These are phyloP conservation scores for Lentinula novae-zelandiae DNA, from an alignment of 1,284 basidiomycete genomes.

Conservation along the genomic window DNA sequence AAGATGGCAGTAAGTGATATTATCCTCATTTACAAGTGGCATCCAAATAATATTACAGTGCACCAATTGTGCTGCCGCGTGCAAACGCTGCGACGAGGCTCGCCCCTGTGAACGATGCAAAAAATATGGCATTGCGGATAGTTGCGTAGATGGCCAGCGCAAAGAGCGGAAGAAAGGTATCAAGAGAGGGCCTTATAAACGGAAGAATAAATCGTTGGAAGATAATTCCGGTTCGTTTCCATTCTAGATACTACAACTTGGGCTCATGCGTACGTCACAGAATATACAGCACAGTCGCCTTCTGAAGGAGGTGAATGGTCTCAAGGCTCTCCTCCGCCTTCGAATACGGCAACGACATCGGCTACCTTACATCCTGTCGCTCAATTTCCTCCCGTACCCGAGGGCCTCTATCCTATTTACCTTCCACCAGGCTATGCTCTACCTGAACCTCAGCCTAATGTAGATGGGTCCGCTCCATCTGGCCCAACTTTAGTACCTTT, in stretches of 20 bases:
- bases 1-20: slow-evolving; percentile 73
- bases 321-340: slow-evolving; percentile 18
- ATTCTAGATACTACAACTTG: background rate
- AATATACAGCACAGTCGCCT: background rate
- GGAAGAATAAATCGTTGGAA: slow-evolving; percentile 51
- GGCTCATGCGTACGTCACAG: background rate
- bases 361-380: slow-evolving; percentile 34
- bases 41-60: slow-evolving; percentile 39
- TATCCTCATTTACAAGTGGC: slow-evolving; percentile 6
- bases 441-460: slow-evolving; percentile 37
- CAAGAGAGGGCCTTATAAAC: slow-evolving; percentile 84
- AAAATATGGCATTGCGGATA: slow-evolving; percentile 73
- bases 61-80: slow-evolving; percentile 82
- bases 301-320: slow-evolving; percentile 15
- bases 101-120: slow-evolving; percentile 79
- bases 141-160: slow-evolving; percentile 70
- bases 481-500: slow-evolving; percentile 41
- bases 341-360: slow-evolving; percentile 25
- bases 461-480: slow-evolving; percentile 36
- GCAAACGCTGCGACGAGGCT: slow-evolving; percentile 80
- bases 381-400: slow-evolving; percentile 36
- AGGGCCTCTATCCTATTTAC: slow-evolving; percentile 54
- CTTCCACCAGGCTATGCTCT: slow-evolving; percentile 43
- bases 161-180: slow-evolving; percentile 85
- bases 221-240: slow-evolving; percentile 12